Conservation (phyloP, 495 filamentous ascomycete species). For the Jackrogersella minutella region DNA sequence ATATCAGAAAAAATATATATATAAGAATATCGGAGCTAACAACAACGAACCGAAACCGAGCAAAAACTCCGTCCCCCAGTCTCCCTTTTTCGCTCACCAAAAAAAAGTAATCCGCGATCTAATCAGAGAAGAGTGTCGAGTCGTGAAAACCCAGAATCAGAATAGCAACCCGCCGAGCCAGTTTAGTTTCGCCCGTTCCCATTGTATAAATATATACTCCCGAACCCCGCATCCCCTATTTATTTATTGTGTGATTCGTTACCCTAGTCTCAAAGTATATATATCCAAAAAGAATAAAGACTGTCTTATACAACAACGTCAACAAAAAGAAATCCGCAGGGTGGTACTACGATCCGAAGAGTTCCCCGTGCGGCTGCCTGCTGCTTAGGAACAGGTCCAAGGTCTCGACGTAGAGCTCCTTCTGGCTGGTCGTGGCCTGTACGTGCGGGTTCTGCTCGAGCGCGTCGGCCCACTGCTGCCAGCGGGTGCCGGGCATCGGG, state of each 20-base stretch:
- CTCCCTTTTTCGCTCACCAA: not conserved
- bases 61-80: slow-evolving; percentile 19
- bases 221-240: slow-evolving; percentile 45
- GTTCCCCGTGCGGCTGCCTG: slow-evolving; percentile 33
- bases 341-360: slow-evolving; percentile 14
- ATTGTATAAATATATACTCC: slow-evolving; percentile 30
- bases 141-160: not conserved
- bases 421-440: slow-evolving; percentile 76
- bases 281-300: slow-evolving; percentile 14
- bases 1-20: slow-evolving; percentile 14
- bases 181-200: slow-evolving; percentile 2
- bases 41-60: not conserved
- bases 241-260: slow-evolving; percentile 56
- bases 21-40: not conserved
- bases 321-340: no score
- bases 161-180: not conserved
- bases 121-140: not conserved
- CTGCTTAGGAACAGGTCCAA: slow-evolving; percentile 65
- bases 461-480: slow-evolving; percentile 81
- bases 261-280: slow-evolving; percentile 45
- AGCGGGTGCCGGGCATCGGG: slow-evolving; percentile 72
- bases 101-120: no score
- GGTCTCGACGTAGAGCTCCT: slow-evolving; percentile 78
- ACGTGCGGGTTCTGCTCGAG: slow-evolving; percentile 78
- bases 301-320: not conserved